Conservation (phyloP, 192 early-diverging fungal genomes). For the Coemansia sp. region DNA sequence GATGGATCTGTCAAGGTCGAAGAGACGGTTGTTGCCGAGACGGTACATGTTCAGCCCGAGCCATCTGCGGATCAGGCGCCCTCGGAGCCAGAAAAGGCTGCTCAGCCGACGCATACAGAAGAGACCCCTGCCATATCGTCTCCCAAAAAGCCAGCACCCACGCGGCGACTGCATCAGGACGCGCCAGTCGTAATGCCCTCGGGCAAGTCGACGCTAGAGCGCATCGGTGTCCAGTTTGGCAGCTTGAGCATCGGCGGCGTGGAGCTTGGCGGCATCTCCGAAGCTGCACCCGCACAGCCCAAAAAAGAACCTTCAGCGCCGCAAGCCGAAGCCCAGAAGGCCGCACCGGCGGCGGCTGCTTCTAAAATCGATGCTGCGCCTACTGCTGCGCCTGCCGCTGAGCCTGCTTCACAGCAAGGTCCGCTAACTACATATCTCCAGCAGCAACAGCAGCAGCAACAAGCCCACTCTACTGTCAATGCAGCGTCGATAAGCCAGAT, state of each 20-base stretch:
- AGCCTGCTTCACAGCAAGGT: constrained; percentile 18
- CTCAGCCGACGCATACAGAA: constrained; percentile 10
- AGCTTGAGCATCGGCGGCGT: constrained; percentile 61
- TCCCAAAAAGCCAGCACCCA: constrained; percentile 28
- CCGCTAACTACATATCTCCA: constrained; percentile 47
- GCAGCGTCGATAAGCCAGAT: constrained; percentile 48
- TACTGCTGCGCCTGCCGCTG: constrained; percentile 14
- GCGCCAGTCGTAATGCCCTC: constrained; percentile 85
- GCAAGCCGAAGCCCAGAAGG: constrained; percentile 7
- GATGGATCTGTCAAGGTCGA: constrained; percentile 7
- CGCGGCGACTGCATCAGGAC: constrained; percentile 84
- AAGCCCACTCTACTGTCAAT: constrained; percentile 23
- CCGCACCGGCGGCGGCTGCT: constrained; percentile 11
- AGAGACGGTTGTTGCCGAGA: constrained; percentile 2
- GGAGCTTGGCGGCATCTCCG: constrained; percentile 36
- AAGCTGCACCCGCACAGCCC: constrained; percentile 32
- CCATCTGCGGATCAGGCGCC: constrained; percentile 5
- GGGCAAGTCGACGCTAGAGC: constrained; percentile 58
- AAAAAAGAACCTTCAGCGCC: constrained; percentile 22
- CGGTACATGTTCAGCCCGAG: not conserved
- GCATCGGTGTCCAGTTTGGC: constrained; percentile 77
- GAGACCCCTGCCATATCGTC: constrained; percentile 13
- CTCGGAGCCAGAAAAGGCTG: not conserved
- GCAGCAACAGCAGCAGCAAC: constrained; percentile 49
- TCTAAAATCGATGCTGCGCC: constrained; percentile 10